A percentile compares a stretch with the other conserved stretches of the same genome.
These are phyloP conservation scores for Musa balbisiana DNA, from an alignment of 202 grass and related monocot species.

Conservation along the genomic window DNA sequence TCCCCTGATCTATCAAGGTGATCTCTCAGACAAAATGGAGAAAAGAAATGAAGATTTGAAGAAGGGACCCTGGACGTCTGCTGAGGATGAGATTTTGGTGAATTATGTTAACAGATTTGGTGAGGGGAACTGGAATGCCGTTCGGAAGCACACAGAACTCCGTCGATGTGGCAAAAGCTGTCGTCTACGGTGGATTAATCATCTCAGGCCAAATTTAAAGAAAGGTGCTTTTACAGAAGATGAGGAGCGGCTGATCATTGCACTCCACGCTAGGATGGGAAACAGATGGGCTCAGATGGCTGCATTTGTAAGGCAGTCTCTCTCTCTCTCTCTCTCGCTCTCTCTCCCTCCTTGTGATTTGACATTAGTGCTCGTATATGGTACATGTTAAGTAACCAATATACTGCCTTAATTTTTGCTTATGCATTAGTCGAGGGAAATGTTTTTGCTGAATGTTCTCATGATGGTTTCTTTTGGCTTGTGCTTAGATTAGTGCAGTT, in stretches of 20 bases:
- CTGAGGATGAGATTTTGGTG: constrained; percentile 71
- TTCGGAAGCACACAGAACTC: constrained; percentile 74
- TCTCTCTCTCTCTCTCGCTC: no score
- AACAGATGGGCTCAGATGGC: constrained; percentile 98
- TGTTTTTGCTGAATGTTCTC: no score
- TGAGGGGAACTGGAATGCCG: constrained; percentile 89
- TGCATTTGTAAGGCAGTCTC: constrained; percentile 33
- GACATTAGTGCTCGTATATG: no score
- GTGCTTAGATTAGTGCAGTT: no score
- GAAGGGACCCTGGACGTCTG: constrained; percentile 88
- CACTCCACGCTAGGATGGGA: constrained; percentile 62
- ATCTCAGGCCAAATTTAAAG: constrained; percentile 79
- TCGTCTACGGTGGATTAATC: constrained; percentile 85
- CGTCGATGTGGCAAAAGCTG: constrained; percentile 90
- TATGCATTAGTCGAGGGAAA: no score
- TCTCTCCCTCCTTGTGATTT: no score
- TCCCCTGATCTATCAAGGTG: no score
- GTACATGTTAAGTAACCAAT: no score
- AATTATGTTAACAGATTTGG: constrained; percentile 81
- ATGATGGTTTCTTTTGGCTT: no score
- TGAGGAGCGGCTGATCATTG: constrained; percentile 76
- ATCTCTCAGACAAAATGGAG: no score
- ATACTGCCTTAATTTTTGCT: no score
- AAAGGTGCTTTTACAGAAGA: constrained; percentile 66
- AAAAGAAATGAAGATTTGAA: constrained; percentile 25